Base-by-base conservation (phyloP, 345 rosid genomes). In the Crucihimalaya himalaica region DNA sequence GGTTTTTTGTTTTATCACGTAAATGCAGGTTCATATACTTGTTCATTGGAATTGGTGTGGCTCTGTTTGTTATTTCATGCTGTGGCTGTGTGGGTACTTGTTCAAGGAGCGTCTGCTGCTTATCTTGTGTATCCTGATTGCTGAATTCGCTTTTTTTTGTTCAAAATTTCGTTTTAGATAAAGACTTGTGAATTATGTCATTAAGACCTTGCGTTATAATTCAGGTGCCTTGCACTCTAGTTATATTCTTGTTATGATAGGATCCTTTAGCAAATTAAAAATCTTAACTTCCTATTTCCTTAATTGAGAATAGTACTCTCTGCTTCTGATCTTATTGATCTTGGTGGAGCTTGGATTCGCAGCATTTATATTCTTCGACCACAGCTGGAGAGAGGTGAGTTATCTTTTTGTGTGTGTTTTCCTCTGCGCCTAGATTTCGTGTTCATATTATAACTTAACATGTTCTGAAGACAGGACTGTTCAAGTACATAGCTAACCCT, bases 291-390 rank as follows among this genome's bases (percentile, higher is more conserved):
- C 56, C 69, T 76, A 34, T 81, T 86, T 86, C 92, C 91, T 92
- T 90, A 88, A 90, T 28, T 71, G 56, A 72, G 67, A 68, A 59
- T 63, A 96, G 99, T 96, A 87, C 82, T 83, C 96, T 9, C 73
- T 85, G 8, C 59, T 96, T 81, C 85, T 96, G 58, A 18, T 92
- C 81, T 79, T 90, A 83, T 75, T 96, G 89, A 96, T 96, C 80
- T 83, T 90, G 88, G 88, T 81, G 51, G 97, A 95, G 80, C 67
- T 95, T 78, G 99, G 97, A 58, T 85, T 85, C 62, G 97, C 96
- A 40, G 99, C 99, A 23, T 86, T 92, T 85, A 85, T 90, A 8
- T 90, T 82, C 88, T 95, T 95, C 14, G 97, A 95, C 78, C 83
- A 86, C 66, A 88, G 80, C 80, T 92, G 98, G 99, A 80, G 86